Evolutionary conservation across 352 stramenopile genomes (phyloP).

Genomic region (Pythium brachiatum): DNA sequence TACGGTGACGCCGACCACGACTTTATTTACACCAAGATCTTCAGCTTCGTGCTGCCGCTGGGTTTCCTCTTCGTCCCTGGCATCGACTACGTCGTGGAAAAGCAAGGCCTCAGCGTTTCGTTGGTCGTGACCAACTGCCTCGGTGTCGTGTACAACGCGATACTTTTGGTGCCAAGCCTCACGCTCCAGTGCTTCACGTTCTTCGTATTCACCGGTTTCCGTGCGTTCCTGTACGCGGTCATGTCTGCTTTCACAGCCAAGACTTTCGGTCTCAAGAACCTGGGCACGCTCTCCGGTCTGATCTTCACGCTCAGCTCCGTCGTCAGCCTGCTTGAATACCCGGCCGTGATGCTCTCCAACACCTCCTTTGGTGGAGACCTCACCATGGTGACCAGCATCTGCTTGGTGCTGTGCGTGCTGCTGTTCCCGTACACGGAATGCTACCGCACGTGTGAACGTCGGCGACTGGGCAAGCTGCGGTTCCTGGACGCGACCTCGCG

Average conservation of each 20-base stretch:
- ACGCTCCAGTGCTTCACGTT: constrained; percentile 68
- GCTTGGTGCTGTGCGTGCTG: constrained; percentile 49
- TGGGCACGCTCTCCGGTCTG: constrained; percentile 80
- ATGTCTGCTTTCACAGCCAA: constrained; percentile 87
- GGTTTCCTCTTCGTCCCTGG: constrained; percentile 83
- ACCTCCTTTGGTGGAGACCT: constrained; percentile 54
- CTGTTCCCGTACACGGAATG: constrained; percentile 66
- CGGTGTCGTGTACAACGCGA: constrained; percentile 67
- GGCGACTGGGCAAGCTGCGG: constrained; percentile 34
- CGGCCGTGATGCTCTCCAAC: constrained; percentile 73
- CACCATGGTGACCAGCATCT: constrained; percentile 46
- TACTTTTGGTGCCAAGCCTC: constrained; percentile 66
- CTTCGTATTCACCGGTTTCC: constrained; percentile 80
- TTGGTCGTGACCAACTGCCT: constrained; percentile 72
- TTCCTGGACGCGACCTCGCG: constrained; percentile 16
- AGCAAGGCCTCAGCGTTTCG: constrained; percentile 54
- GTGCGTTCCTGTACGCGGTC: constrained; percentile 83
- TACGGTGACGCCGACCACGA: constrained; percentile 65
- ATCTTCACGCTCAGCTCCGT: constrained; percentile 79
- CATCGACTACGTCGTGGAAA: constrained; percentile 84
- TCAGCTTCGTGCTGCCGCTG: constrained; percentile 80
- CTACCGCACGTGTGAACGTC: constrained; percentile 42
- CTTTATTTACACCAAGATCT: constrained; percentile 84
- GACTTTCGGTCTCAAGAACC: constrained; percentile 83
- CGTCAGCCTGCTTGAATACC: constrained; percentile 76